A percentile compares a stretch with the other conserved stretches of the same genome.
phyloP scores from a whole-genome alignment of 192 early-diverging fungal species.

The Umbelopsis isabellina region DNA sequence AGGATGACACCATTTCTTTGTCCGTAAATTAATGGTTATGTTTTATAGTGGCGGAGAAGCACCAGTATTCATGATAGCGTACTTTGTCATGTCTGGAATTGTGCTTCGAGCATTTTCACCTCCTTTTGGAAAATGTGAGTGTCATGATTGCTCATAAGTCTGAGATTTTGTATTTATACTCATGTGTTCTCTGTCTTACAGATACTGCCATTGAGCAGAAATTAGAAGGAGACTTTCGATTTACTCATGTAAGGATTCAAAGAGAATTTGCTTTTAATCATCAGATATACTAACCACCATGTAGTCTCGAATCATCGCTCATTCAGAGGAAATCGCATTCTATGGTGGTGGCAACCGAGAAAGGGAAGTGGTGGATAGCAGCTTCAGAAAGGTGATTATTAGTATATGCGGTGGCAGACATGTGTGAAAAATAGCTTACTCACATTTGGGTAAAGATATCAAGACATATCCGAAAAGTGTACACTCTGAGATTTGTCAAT shows the following conservation, averaged over 20 bases:
- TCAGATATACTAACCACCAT: neutral
- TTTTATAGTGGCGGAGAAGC: slow-evolving; percentile 52
- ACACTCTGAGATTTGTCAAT: slow-evolving; percentile 61
- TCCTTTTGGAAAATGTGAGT: slow-evolving; percentile 75
- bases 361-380: slow-evolving; percentile 65
- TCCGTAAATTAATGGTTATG: neutral
- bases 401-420: neutral
- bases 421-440: neutral
- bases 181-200: slow-evolving; percentile 15
- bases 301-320: slow-evolving; percentile 76
- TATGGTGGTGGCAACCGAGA: slow-evolving; percentile 72
- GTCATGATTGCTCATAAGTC: neutral
- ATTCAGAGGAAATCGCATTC: slow-evolving; percentile 85
- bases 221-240: slow-evolving; percentile 81
- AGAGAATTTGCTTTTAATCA: neutral
- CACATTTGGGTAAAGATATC: slow-evolving; percentile 38
- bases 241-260: slow-evolving; percentile 60
- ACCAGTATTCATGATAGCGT: slow-evolving; percentile 61
- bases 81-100: slow-evolving; percentile 63
- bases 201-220: slow-evolving; percentile 79
- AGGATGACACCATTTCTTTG: neutral
- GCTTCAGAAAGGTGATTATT: slow-evolving; percentile 57
- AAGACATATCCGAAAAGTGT: slow-evolving; percentile 60
- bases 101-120: slow-evolving; percentile 75
- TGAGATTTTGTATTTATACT: neutral